Evolutionary conservation across 2,329 filamentous ascomycete genomes (phyloP), one percentile per base, ranked within the genome.

Genomic region (Monilinia polystroma): DNA sequence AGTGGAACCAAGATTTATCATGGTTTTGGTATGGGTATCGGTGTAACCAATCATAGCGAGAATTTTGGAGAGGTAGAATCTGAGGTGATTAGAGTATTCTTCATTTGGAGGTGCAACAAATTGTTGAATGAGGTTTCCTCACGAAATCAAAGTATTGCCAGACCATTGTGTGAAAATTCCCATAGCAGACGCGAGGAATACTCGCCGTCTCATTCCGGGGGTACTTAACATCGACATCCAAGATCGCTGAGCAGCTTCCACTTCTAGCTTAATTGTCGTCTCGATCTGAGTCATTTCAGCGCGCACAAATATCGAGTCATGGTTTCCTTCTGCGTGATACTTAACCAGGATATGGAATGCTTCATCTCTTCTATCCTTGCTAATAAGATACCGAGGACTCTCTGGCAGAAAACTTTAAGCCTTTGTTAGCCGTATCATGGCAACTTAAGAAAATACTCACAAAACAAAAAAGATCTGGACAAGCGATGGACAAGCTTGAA

Each of bases 221-320:
- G 83, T 83, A 57, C 76, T 77, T 32, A 86, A 69, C 74, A 86
- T 77, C 69, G 85, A 83, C 67, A 76, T 68, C 84, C 85, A 88
- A 7, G 81, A 82, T 67, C 79, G 77, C 67, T 82, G 83, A 2
- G 83, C 81, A 56, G 80, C 76, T 68, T 87, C 83, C 64, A 83
- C 76, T 72, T 87, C 85, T 0, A 85, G 72, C 41, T 80, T 79
- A 71, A 87, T 83, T 0, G 85, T 85, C 4, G 81, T 80, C 60
- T 82, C 78, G 70, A 89, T 89, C 74, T 89, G 84, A 0, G 81
- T 81, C 72, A 87, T 83, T 72, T 89, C 87, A 11, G 84, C 84
- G 63, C 81, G 80, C 35, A 87, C 84, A 16, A 87, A 80, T 16
- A 81, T 76, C 0, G 82, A 85, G 45, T 79, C 75, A 8, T 72